These are phyloP conservation scores for Trichocomaceae sp. DNA, from an alignment of 2,329 filamentous ascomycete species.

Conservation along the genomic window DNA sequence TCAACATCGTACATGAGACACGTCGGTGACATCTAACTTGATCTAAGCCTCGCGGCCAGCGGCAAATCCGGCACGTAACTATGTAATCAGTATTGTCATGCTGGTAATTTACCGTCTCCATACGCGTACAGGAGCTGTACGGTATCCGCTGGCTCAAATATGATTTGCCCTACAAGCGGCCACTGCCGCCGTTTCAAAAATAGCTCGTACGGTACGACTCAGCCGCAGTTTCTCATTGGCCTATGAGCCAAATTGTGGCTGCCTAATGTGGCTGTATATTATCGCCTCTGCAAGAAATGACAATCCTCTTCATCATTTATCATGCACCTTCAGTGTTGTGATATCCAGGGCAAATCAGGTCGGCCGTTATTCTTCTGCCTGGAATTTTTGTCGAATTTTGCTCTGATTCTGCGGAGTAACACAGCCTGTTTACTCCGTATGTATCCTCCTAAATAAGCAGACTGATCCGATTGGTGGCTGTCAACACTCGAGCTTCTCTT, in stretches of 20 bases:
- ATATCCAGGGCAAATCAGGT: background rate
- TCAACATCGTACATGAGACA: background rate
- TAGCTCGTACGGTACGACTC: slow-evolving; percentile 8
- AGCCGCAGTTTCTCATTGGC: background rate
- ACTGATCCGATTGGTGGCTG: slow-evolving; percentile 1
- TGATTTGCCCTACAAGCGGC: slow-evolving; percentile 11
- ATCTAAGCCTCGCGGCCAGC: background rate
- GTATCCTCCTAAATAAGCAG: background rate
- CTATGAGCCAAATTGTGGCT: background rate
- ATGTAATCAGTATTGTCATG: background rate
- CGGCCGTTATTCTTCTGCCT: slow-evolving; percentile 3
- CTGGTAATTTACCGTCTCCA: background rate
- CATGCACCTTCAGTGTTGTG: background rate
- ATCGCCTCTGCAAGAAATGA: background rate
- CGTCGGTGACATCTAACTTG: background rate
- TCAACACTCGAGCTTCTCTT: background rate
- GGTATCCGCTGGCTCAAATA: background rate
- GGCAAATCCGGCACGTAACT: background rate
- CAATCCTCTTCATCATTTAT: background rate
- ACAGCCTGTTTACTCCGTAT: background rate
- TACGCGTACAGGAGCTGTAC: background rate
- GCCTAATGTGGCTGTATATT: slow-evolving; percentile 1
- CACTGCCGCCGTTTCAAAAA: slow-evolving; percentile 8
- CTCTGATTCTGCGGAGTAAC: background rate
- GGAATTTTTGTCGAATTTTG: background rate